Evolutionary conservation across 1,284 basidiomycete genomes (phyloP), one percentile per base, ranked within the genome.

Genomic region (Boletellus deceptivus): DNA sequence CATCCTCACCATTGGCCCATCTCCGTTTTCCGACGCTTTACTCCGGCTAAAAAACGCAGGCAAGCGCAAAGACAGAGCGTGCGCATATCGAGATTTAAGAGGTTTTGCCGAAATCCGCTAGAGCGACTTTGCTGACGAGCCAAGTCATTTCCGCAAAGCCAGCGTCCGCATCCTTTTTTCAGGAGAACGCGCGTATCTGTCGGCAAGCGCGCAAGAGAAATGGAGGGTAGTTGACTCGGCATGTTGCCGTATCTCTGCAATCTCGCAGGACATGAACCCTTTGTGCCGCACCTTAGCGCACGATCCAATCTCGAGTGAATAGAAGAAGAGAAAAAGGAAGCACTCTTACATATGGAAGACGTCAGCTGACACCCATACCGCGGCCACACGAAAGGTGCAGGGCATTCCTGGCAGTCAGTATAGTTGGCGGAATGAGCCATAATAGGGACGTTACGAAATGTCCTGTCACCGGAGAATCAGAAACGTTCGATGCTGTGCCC

Each of bases 401-500:
- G 5, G 17, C 27, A 45, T 41, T 50, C 47, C 43, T 53, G 31
- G 20, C 40, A 29, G 33, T 13, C 7, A 46, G 24, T 25, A 29
- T 29, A 38, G 38, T 48, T 27, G 29, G 47, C 36, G 46, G 48
- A 46, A 50, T 24, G 34, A 34, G 46, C 48, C 43, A 38, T 16
- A 43, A 52, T 25, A 46, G 57, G 55, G 29, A 25, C 43, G 9
- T 59, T 61, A 64, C 59, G 63, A n/a, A 48, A 64, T 27, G 16
- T 24, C 41, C 49, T 58, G 46, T 43, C 48, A 56, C 62, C 62
- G 60, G 60, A n/a, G 52, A 43, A 43, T 44, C 36, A 56, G 49
- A 66, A 62, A 39, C 20, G 7, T 34, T 41, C 53, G 38, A 62
- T 67, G 64, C 60, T 62, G 60, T 62, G 60, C 43, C 2, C 22